A percentile compares a stretch with the other conserved stretches of the same genome.
These are phyloP conservation scores for Tylopilus rubrobrunneus DNA, from an alignment of 768 basidiomycete genomes.

Conservation along the genomic window DNA sequence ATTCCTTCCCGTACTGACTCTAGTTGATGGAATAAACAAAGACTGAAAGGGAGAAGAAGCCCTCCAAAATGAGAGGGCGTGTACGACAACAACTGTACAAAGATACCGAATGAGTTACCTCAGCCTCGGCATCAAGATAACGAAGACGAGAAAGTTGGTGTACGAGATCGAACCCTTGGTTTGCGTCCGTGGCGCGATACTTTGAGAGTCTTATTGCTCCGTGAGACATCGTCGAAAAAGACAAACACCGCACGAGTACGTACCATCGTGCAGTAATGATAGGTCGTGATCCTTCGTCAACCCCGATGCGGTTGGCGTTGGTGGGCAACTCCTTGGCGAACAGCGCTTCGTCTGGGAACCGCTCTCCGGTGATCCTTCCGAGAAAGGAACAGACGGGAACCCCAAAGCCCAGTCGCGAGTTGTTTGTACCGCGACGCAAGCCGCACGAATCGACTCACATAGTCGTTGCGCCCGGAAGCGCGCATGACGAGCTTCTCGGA, in stretches of 20 bases:
- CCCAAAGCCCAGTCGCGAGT: too few relatives aligned
- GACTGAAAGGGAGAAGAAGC: conserved; percentile 77
- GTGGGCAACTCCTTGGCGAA: conserved; percentile 66
- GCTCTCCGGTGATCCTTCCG: too few relatives aligned
- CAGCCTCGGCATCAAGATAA: conserved; percentile 69
- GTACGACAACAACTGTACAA: conserved; percentile 69
- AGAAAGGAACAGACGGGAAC: too few relatives aligned
- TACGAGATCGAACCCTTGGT: conserved; percentile 77
- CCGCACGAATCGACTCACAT: too few relatives aligned
- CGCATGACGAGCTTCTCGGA: conserved; percentile 88
- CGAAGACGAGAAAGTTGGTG: conserved; percentile 86
- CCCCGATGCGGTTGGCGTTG: conserved; percentile 89
- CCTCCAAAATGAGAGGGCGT: conserved; percentile 77
- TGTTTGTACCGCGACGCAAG: too few relatives aligned
- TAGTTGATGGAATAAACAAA: conserved; percentile 87
- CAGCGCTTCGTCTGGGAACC: conserved; percentile 69
- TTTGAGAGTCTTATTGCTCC: conserved; percentile 60
- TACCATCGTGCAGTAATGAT: conserved; percentile 70
- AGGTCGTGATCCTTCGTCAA: conserved; percentile 82
- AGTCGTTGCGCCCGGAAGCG: conserved; percentile 84
- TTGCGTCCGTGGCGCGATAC: conserved; percentile 47
- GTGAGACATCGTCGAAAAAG: conserved; percentile 7
- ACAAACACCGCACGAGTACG: conserved; percentile 15
- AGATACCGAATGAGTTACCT: conserved; percentile 27
- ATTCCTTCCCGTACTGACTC: conserved; percentile 73